Base-by-base conservation (phyloP, 495 filamentous ascomycete species). In the Hypoxylon trugodes region DNA sequence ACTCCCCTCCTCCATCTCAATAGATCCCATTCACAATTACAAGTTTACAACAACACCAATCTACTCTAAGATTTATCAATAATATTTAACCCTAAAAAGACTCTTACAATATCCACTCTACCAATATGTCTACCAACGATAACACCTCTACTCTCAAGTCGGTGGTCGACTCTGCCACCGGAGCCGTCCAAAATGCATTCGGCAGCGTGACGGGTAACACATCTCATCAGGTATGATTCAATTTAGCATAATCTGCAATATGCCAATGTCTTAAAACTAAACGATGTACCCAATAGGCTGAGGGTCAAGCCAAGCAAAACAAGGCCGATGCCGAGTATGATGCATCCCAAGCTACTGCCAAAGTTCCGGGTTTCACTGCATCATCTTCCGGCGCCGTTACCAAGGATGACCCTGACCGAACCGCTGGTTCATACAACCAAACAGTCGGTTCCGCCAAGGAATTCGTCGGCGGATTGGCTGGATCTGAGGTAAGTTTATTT, bases 401-500 rank as follows among this genome's bases (percentile, higher is more conserved):
- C 33, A 79, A 84, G 65, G 90, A 96, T 76, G 78, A 92, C 73
- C 80, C 86, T 6, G 78, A 93, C 74, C 90, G 93, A 61, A 72
- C 79, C 13, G 73, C 83, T 4, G 94, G 93, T 26, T 80, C 82
- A 33, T 93, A 89, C 85, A 90, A 96, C 79, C 93, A 98, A 77
- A 95, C 90, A 35, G 62, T 93, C 33, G 94, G 94, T 52, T 85
- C 90, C 0, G 88, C 84, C 35, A 98, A 98, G 83, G 92, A 97
- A 70, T 79, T 85, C 24, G 47, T 96, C 4, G 94, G 94, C 53
- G 87, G 87, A 61, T 41, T 92, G 8, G 58, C 93, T 45, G 94
- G 94, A 57, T 84, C 84, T 57, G 89, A 95, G 77, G 82, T 84
- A 72, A 55, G 74, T 66, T 12, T 3, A 18, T 19, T 10, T 2